Percentiles rank a stretch among this genome's conserved stretches.
These are phyloP conservation scores for Trichoderma pleuroti DNA, from an alignment of 2,329 filamentous ascomycete species.

Conservation along the genomic window DNA sequence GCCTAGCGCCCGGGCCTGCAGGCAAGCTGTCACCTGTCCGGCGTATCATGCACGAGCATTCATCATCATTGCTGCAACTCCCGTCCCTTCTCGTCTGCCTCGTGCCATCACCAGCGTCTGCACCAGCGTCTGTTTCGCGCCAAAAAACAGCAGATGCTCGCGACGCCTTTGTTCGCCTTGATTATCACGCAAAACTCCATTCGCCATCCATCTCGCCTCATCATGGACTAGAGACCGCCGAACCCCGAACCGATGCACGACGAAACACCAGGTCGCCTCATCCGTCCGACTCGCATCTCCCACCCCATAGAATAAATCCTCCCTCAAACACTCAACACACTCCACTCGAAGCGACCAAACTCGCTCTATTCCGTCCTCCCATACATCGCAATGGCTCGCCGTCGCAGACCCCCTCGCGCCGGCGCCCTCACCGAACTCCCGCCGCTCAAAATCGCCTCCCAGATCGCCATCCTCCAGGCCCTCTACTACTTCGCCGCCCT, in stretches of 20 bases:
- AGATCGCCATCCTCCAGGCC: conserved; percentile 55
- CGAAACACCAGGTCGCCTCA: not conserved
- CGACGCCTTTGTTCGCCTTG: not conserved
- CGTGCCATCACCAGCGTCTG: not conserved
- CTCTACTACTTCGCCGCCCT: conserved; percentile 53
- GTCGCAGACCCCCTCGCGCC: conserved; percentile 55
- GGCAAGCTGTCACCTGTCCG: conserved; percentile 12
- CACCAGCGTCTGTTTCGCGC: not conserved
- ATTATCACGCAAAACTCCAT: not conserved
- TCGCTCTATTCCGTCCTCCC: not conserved
- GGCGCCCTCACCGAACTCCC: conserved; percentile 60
- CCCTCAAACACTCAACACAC: not conserved
- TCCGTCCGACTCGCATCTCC: not conserved
- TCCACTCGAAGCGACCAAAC: not conserved
- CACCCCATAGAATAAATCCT: not conserved
- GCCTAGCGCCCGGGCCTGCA: conserved; percentile 7
- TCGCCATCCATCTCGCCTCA: not conserved
- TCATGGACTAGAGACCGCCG: not conserved
- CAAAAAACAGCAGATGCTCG: not conserved
- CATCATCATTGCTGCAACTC: not conserved
- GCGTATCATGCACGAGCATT: not conserved
- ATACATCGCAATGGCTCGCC: conserved; percentile 45
- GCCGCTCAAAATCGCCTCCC: conserved; percentile 55
- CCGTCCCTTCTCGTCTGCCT: not conserved
- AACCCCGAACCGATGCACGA: not conserved